Evolutionary conservation across 345 rosid genomes (phyloP), one percentile per base, ranked within the genome.

Genomic region (Alliaria petiolata): DNA sequence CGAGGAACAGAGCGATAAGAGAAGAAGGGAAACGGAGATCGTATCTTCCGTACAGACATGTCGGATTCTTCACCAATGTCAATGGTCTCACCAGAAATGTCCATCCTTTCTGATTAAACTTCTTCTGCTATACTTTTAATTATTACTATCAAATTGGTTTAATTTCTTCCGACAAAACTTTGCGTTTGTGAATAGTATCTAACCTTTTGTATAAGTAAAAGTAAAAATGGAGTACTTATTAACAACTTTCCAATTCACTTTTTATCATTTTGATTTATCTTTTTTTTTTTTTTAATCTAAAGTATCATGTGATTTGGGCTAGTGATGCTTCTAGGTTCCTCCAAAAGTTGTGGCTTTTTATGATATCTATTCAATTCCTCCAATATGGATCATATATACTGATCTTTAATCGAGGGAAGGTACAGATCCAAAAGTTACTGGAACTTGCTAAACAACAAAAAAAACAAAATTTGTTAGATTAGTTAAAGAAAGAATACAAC

Each of bases 41-140:
- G 15, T 83, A 55, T 36, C 67, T 84, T 79, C 98, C 93, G 6
- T 74, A 83, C 38, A 78, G 77, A 67, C 84, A 78, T 63, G 82
- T 82, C 19, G 86, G 95, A 1, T 63, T 90, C 36, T 72, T 86
- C 53, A 71, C 83, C 8, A 82, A 79, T 68, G 83, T 80, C 7
- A 76, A 78, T 62, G 85, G 89, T n/a, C 45, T 86, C 28, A 78
- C 83, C 20, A 70, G 71, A 68, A 87, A 85, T 66, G 66, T 89
- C 70, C 85, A 71, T 72, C 89, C 89, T 12, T 86, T 67, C 57
- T 85, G 72, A 87, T 36, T 53, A 1, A 30, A 17, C 8, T 19
- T 42, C 50, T 9, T 38, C 2, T n/a, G 2, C 19, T 28, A 0
- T 11, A 9, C 26, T 15, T n/a, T 46, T n/a, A 6, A n/a, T 1